Conservation (phyloP, 78 protist species). For the Dictyostelium intermedium region DNA sequence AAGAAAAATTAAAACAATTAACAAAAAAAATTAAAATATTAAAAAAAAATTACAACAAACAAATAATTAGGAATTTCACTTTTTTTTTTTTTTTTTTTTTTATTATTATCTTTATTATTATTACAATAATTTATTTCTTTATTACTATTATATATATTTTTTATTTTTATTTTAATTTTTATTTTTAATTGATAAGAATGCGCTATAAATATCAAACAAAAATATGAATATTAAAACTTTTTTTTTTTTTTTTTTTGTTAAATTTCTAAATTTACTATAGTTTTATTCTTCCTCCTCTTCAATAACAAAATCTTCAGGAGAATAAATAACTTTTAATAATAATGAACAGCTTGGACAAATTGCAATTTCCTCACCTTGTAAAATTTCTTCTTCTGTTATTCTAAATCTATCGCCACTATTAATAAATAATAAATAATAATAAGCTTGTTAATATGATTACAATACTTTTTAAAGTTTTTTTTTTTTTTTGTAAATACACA, state of each 20-base stretch:
- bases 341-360: constrained; percentile 77
- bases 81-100: not conserved
- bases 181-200: not conserved
- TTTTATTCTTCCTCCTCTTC: constrained; percentile 24
- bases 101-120: not conserved
- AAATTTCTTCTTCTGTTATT: constrained; percentile 71
- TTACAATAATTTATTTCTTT: not conserved
- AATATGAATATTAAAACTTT: not conserved
- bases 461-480: too few species aligned
- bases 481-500: not conserved
- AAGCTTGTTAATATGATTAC: too few species aligned
- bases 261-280: too few species aligned
- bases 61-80: too few species aligned
- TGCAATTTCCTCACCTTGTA: constrained; percentile 77
- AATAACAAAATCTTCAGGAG: constrained; percentile 59
- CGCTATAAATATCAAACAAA: not conserved
- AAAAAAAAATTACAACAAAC: too few species aligned
- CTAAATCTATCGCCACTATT: constrained; percentile 75
- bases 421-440: not conserved
- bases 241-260: not conserved
- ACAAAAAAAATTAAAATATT: not conserved
- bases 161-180: too few species aligned
- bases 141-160: too few species aligned
- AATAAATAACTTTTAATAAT: constrained; percentile 61
- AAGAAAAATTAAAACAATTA: not conserved